Evolutionary conservation across 768 basidiomycete species (phyloP), one percentile per base, ranked within the genome.

Genomic region (Naematelia encephala): DNA sequence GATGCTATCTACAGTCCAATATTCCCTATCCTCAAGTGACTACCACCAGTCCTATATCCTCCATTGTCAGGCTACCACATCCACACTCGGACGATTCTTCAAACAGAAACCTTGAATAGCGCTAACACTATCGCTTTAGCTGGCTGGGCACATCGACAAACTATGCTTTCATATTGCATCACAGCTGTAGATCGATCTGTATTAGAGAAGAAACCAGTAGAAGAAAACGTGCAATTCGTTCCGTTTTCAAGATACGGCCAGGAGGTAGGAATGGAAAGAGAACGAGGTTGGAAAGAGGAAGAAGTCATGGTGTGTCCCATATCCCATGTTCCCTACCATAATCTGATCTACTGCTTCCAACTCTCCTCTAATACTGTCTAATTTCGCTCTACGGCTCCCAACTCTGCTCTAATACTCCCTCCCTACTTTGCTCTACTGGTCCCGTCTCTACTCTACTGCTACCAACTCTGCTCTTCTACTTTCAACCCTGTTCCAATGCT

Each of bases 91-190:
- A 43, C 39, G 39, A 19, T 11, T 43, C 12, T 23, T 23, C 28
- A 16, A 8, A 4, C 5, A 16, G 28, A 8, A 16, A 23, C 21
- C 8, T 22, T 11, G 49, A 50, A 23, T 52, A 16, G 29, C 10
- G 51, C 29, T 28, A 5, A 19, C 4, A n/a, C 43, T 59, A 50
- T 57, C 25, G 12, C n/a, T 26, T 2, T 51, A 76, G 75, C 73
- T 25, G 75, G 75, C 3, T 77, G 74, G 72, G 60, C 68, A 50
- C 73, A 75, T 57, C 67, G 75, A 10, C 75, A 77, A 44, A 73
- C 72, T 1, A 54, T 77, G 3, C 56, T 77, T 14, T 59, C 67
- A 0, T 77, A 63, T 48, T 77, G 75, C 50, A 47, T 68, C 2
- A 27, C 52, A 8, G 70, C 70, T 0, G 70, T 75, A 28, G 44